phyloP scores from a whole-genome alignment of 2,329 filamentous ascomycete genomes.

The Lecanicillium sp. region DNA sequence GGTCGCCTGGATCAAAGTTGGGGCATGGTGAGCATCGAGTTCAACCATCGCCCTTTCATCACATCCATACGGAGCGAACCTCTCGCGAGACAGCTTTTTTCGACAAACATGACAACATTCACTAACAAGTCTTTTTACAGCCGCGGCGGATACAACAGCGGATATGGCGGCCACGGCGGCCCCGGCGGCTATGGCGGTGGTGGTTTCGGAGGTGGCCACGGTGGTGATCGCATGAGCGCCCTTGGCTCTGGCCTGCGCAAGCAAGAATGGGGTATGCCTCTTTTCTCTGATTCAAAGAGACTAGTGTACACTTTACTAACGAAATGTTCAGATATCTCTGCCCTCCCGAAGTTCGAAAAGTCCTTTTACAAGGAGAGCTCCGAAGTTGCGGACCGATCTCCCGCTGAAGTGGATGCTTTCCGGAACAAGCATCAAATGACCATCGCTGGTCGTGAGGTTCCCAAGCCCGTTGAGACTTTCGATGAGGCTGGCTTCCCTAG shows the following conservation, averaged over 20 bases:
- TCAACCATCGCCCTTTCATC: too few species aligned
- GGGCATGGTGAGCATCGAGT: background rate
- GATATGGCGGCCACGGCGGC: constrained; percentile 27
- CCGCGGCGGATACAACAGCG: constrained; percentile 31
- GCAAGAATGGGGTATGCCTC: constrained; percentile 73
- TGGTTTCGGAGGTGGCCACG: constrained; percentile 45
- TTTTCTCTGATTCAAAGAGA: constrained; percentile 9
- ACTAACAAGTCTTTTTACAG: constrained; percentile 32
- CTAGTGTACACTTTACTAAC: constrained; percentile 22
- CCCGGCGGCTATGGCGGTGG: constrained; percentile 28
- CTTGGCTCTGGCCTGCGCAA: constrained; percentile 82
- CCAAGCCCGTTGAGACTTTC: constrained; percentile 92
- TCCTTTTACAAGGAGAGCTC: constrained; percentile 97
- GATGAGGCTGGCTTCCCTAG: constrained; percentile 95
- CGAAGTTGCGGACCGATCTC: constrained; percentile 64
- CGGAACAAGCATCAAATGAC: constrained; percentile 79
- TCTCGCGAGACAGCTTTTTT: too few species aligned
- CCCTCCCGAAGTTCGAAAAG: constrained; percentile 95
- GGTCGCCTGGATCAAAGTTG: background rate
- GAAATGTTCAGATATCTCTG: constrained; percentile 52
- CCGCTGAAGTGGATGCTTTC: constrained; percentile 79
- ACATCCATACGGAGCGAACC: too few species aligned
- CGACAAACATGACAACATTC: background rate
- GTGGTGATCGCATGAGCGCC: constrained; percentile 89
- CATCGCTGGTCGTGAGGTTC: constrained; percentile 70